Percentiles rank a stretch among this genome's conserved stretches.
These are phyloP conservation scores for Trichaptum fuscoviolaceum DNA, from an alignment of 768 basidiomycete genomes.

Conservation along the genomic window DNA sequence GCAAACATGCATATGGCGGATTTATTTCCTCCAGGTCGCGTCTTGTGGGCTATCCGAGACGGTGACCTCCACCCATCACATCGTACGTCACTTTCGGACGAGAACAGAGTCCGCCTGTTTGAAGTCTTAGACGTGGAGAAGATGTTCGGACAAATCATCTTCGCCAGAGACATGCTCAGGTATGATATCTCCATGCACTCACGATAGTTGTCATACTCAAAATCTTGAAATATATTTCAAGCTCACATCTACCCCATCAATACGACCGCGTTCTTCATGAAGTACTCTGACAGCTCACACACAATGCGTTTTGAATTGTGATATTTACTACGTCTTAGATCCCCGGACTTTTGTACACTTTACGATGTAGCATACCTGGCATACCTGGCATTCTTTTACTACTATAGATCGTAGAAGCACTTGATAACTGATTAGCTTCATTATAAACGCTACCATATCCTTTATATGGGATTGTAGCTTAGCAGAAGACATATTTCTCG, in stretches of 20 bases:
- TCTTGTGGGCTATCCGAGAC: conserved; percentile 76
- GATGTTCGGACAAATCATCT: conserved; percentile 77
- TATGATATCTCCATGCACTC: conserved; percentile 25
- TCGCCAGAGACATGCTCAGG: conserved; percentile 81
- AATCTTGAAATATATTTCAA: conserved; percentile 19
- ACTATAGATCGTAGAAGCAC: too few relatives aligned
- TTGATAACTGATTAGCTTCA: too few relatives aligned
- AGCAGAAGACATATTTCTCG: too few relatives aligned
- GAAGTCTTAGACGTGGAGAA: conserved; percentile 73
- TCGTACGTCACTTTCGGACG: conserved; percentile 28
- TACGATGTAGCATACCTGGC: neutral
- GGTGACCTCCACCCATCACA: conserved; percentile 61
- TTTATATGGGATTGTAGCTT: too few relatives aligned
- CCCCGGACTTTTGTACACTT: neutral
- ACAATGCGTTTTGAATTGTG: neutral
- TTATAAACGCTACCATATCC: too few relatives aligned
- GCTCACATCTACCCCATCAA: conserved; percentile 75
- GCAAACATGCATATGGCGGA: conserved; percentile 73
- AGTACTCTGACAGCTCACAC: conserved; percentile 36
- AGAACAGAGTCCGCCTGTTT: conserved; percentile 64
- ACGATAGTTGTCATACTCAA: conserved; percentile 9
- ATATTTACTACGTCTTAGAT: neutral
- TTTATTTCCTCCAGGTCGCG: conserved; percentile 72
- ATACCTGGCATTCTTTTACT: too few relatives aligned
- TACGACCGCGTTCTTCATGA: conserved; percentile 76